These are phyloP conservation scores for Mortierella polycephala DNA, from an alignment of 371 early-diverging fungal species.

Conservation along the genomic window DNA sequence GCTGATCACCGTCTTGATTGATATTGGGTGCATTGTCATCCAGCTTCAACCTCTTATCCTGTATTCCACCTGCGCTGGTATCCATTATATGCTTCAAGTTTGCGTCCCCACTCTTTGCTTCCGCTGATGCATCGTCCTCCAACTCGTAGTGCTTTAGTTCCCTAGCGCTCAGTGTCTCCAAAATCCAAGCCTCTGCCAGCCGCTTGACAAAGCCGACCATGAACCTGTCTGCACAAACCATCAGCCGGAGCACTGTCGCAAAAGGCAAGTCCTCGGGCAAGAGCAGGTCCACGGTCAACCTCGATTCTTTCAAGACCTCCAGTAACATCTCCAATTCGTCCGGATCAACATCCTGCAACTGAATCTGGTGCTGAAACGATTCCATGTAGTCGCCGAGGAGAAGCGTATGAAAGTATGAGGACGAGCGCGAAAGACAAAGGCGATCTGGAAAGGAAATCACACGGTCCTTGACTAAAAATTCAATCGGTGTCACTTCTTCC, in stretches of 20 bases:
- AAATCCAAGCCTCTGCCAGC: conserved; percentile 38
- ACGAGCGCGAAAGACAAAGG: conserved; percentile 14
- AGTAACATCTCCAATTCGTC: conserved; percentile 32
- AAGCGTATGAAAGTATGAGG: conserved; percentile 24
- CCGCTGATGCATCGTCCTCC: not conserved
- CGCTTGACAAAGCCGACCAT: conserved; percentile 35
- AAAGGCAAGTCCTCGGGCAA: conserved; percentile 39
- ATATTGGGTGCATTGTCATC: not conserved
- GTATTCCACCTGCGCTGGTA: not conserved
- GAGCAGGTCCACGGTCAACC: conserved; percentile 14
- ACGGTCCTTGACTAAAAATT: conserved; percentile 31
- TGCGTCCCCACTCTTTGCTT: not conserved
- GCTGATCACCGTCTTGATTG: too few species aligned
- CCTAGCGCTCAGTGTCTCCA: conserved; percentile 5
- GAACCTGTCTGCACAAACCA: conserved; percentile 38
- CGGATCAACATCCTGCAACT: conserved; percentile 27
- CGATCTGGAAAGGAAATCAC: conserved; percentile 28
- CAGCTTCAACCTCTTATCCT: conserved; percentile 12
- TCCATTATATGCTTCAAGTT: conserved; percentile 2
- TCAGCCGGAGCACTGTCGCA: conserved; percentile 21
- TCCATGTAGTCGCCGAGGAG: conserved; percentile 26
- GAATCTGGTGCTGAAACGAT: conserved; percentile 24
- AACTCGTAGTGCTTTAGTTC: conserved; percentile 17
- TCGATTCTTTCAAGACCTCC: conserved; percentile 30
- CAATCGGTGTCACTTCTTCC: not conserved